phyloP scores from a whole-genome alignment of 2,329 filamentous ascomycete species.

The Aspergillus sp. region DNA sequence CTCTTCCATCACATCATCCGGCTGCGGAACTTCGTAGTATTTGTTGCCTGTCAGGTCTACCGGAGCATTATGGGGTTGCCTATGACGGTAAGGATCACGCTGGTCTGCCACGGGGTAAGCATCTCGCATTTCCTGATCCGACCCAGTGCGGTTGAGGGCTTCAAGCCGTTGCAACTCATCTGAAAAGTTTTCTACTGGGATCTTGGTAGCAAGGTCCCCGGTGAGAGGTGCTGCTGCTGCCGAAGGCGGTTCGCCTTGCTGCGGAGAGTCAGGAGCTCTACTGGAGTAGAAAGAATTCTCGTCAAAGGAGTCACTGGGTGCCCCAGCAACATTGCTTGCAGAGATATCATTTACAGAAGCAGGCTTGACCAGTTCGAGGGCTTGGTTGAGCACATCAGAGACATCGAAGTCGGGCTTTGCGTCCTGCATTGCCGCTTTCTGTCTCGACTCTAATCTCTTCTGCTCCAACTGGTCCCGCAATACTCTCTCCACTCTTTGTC shows the following conservation, averaged over 20 bases:
- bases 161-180: conserved; percentile 33
- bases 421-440: conserved; percentile 46
- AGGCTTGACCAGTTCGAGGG: conserved; percentile 63
- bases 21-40: conserved; percentile 16
- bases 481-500: conserved; percentile 70
- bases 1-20: conserved; percentile 36
- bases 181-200: conserved; percentile 26
- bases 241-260: conserved; percentile 32
- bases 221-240: conserved; percentile 25
- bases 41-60: conserved; percentile 13
- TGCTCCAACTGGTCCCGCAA: conserved; percentile 73
- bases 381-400: conserved; percentile 64
- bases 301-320: conserved; percentile 76
- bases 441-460: conserved; percentile 43
- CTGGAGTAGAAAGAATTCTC: conserved; percentile 96
- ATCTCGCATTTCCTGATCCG: conserved; percentile 34
- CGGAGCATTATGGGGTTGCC: conserved; percentile 20
- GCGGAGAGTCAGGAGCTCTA: conserved; percentile 70
- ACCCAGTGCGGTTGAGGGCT: conserved; percentile 29
- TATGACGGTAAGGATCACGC: conserved; percentile 22
- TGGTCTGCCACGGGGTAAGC: conserved; percentile 35
- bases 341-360: conserved; percentile 51
- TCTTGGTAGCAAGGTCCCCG: conserved; percentile 28
- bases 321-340: conserved; percentile 53
- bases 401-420: conserved; percentile 61